Evolutionary conservation across 1,284 basidiomycete species (phyloP).

Genomic region (Leccinum subrobustum): DNA sequence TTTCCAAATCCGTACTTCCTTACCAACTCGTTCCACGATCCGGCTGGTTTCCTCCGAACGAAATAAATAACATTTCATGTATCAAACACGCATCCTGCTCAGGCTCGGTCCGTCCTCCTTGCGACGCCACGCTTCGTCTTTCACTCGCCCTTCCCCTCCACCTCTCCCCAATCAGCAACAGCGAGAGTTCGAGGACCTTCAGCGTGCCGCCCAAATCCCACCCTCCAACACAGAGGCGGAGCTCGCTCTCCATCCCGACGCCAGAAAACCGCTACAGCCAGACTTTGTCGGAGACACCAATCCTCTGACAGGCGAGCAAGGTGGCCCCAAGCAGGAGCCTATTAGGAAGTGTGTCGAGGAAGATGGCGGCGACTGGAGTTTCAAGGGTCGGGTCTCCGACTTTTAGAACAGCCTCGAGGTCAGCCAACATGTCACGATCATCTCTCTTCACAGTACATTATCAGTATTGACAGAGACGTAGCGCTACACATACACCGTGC

Average conservation of each 20-base stretch:
- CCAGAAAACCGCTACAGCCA: constrained; percentile 52
- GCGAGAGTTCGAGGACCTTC: constrained; percentile 73
- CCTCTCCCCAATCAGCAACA: constrained; percentile 70
- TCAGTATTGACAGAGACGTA: constrained; percentile 7
- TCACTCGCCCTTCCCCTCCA: constrained; percentile 63
- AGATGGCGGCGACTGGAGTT: constrained; percentile 77
- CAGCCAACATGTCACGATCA: not conserved
- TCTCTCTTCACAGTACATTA: constrained; percentile 6
- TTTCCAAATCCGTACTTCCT: not conserved
- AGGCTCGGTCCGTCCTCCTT: not conserved
- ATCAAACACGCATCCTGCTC: not conserved
- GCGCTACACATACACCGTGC: constrained; percentile 16
- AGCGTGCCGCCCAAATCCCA: constrained; percentile 49
- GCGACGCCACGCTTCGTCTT: constrained; percentile 26
- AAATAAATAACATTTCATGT: not conserved
- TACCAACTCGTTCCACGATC: not conserved
- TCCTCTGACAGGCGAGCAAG: constrained; percentile 71
- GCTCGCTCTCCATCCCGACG: constrained; percentile 64
- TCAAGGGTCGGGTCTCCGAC: constrained; percentile 79
- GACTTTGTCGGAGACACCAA: constrained; percentile 76
- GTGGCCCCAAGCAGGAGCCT: constrained; percentile 77
- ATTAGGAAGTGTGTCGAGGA: constrained; percentile 54
- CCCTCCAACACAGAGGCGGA: constrained; percentile 36
- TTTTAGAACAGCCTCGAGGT: constrained; percentile 50
- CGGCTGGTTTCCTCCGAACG: not conserved